phyloP scores from a whole-genome alignment of 352 stramenopile species.

The Thalassiosira sp. region DNA sequence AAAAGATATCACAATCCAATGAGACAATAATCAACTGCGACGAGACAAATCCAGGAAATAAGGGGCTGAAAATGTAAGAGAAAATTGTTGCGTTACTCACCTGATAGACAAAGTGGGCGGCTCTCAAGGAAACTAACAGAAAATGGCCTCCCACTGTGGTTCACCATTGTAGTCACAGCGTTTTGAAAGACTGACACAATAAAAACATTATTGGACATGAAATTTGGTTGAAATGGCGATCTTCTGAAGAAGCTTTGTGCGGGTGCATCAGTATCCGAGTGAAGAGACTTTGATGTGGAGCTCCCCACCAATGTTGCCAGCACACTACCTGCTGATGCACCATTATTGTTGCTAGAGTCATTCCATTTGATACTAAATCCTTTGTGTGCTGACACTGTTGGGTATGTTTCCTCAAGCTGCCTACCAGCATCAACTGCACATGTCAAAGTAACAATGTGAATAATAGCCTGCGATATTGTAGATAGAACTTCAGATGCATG shows the following conservation, averaged over 20 bases:
- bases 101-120: slow-evolving; percentile 41
- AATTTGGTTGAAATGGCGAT: slow-evolving; percentile 63
- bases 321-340: slow-evolving; percentile 25
- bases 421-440: slow-evolving; percentile 40
- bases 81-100: slow-evolving; percentile 19
- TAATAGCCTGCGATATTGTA: slow-evolving; percentile 47
- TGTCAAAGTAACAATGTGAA: slow-evolving; percentile 58
- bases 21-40: too few relatives aligned
- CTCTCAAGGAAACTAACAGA: slow-evolving; percentile 60
- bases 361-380: slow-evolving; percentile 26
- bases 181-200: slow-evolving; percentile 69
- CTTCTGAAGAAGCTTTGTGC: slow-evolving; percentile 37
- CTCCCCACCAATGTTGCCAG: slow-evolving; percentile 22
- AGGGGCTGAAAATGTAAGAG: too few relatives aligned
- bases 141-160: slow-evolving; percentile 61
- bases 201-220: slow-evolving; percentile 68
- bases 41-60: too few relatives aligned
- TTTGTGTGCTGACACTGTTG: slow-evolving; percentile 1
- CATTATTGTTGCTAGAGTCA: slow-evolving; percentile 1
- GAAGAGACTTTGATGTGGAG: slow-evolving; percentile 11
- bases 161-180: slow-evolving; percentile 55
- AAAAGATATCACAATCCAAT: background rate
- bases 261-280: slow-evolving; percentile 2
- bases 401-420: slow-evolving; percentile 28
- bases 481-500: slow-evolving; percentile 38